Evolutionary conservation across 352 stramenopile species (phyloP).

Genomic region (Thraustotheca clavata): DNA sequence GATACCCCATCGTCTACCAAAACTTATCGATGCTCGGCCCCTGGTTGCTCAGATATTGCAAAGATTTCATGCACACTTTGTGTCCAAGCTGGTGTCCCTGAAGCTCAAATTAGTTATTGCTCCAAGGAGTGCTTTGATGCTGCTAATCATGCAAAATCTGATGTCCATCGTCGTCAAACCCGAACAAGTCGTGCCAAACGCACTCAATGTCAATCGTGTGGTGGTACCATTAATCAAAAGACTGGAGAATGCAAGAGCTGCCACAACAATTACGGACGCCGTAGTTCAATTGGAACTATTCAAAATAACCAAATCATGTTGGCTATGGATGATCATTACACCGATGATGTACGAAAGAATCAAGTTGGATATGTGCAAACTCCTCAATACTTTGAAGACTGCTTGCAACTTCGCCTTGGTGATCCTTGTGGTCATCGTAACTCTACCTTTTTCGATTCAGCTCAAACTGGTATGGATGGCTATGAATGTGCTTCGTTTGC

Average conservation of each 20-base stretch:
- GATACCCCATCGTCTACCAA: conserved; percentile 56
- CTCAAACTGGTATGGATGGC: conserved; percentile 62
- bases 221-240: conserved; percentile 58
- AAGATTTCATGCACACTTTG: conserved; percentile 71
- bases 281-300: conserved; percentile 18
- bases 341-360: conserved; percentile 58
- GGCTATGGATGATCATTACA: conserved; percentile 52
- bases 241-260: conserved; percentile 57
- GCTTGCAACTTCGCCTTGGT: conserved; percentile 47
- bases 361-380: conserved; percentile 68
- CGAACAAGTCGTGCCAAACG: conserved; percentile 56
- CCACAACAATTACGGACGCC: conserved; percentile 27
- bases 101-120: conserved; percentile 60
- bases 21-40: conserved; percentile 46
- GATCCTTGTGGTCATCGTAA: conserved; percentile 61
- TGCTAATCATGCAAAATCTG: conserved; percentile 50
- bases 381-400: conserved; percentile 65
- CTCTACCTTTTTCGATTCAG: conserved; percentile 62
- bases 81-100: conserved; percentile 48
- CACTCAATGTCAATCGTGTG: conserved; percentile 50
- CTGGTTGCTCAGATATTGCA: conserved; percentile 54
- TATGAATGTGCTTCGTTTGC: conserved; percentile 66
- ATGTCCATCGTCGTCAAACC: conserved; percentile 55
- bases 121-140: conserved; percentile 75
- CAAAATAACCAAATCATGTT: conserved; percentile 39